Evolutionary conservation across 148 eudicot species (phyloP).

Genomic region (Camellia lanceoleosa): DNA sequence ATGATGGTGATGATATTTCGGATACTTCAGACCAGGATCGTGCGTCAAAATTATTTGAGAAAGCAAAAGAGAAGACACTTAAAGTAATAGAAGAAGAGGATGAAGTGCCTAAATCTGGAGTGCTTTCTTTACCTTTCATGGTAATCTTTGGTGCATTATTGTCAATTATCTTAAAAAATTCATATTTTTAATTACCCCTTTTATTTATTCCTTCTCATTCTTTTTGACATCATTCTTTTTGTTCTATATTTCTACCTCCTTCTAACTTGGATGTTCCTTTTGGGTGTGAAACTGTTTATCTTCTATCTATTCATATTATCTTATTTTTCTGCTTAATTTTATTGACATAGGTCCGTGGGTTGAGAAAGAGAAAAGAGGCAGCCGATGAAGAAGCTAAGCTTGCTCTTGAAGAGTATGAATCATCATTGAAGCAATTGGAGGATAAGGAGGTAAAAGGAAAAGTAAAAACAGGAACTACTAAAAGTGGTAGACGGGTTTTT

Average conservation of each 20-base stretch:
- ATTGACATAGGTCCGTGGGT: slow-evolving; percentile 70
- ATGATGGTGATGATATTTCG: slow-evolving; percentile 53
- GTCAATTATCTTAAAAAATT: not conserved
- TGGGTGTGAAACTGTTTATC: not conserved
- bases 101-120: slow-evolving; percentile 75
- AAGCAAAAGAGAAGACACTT: slow-evolving; percentile 78
- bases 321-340: slow-evolving; percentile 1
- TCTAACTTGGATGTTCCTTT: not conserved
- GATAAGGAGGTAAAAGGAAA: slow-evolving; percentile 34
- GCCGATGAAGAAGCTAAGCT: slow-evolving; percentile 79
- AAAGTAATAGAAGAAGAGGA: slow-evolving; percentile 60
- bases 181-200: not conserved
- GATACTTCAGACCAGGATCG: slow-evolving; percentile 56
- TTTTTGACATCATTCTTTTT: not conserved
- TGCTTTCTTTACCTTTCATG: slow-evolving; percentile 91
- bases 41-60: slow-evolving; percentile 51
- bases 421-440: slow-evolving; percentile 45
- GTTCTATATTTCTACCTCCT: not conserved
- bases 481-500: slow-evolving; percentile 77
- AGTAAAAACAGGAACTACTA: slow-evolving; percentile 24
- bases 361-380: slow-evolving; percentile 70
- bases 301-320: not conserved
- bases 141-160: slow-evolving; percentile 35
- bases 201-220: not conserved
- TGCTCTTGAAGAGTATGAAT: slow-evolving; percentile 77